These are phyloP conservation scores for Rubia tinctorum DNA, from an alignment of 305 asterid genomes.

Conservation along the genomic window DNA sequence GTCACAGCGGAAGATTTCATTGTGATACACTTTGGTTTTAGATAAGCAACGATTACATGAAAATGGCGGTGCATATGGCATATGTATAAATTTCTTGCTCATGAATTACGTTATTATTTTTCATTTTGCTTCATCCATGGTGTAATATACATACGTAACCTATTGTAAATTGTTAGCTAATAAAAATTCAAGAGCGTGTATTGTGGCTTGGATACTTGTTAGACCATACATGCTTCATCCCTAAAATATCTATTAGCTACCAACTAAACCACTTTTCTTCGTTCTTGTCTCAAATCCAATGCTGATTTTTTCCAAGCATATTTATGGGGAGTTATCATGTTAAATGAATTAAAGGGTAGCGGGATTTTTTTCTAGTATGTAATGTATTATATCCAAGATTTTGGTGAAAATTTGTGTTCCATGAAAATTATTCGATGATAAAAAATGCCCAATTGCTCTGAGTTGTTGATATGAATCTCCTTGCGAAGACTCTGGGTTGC, in stretches of 20 bases:
- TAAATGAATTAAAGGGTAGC: too few species aligned
- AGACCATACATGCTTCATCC: slow-evolving; percentile 36
- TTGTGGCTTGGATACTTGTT: slow-evolving; percentile 42
- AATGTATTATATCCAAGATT: too few species aligned
- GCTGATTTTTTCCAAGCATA: slow-evolving; percentile 20
- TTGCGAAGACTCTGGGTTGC: too few species aligned
- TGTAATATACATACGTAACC: too few species aligned
- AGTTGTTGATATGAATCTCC: too few species aligned
- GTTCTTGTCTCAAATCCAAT: slow-evolving; percentile 26
- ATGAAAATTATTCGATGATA: too few species aligned
- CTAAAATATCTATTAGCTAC: slow-evolving; percentile 13
- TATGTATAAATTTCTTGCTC: slow-evolving; percentile 25
- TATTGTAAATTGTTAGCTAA: slow-evolving; percentile 24
- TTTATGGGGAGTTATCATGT: too few species aligned
- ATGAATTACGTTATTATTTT: slow-evolving; percentile 38
- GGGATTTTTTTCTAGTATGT: too few species aligned
- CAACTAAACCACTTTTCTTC: slow-evolving; percentile 35
- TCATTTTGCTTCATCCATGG: slow-evolving; percentile 63
- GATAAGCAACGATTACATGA: slow-evolving; percentile 58
- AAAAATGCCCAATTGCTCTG: too few species aligned
- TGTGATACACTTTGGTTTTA: slow-evolving; percentile 51
- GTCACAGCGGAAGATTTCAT: slow-evolving; percentile 34
- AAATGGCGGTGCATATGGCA: slow-evolving; percentile 46
- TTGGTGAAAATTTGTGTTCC: too few species aligned
- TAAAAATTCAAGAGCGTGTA: slow-evolving; percentile 23